Evolutionary conservation across 1,284 basidiomycete species (phyloP).

Genomic region (Papiliotrema flavescens): DNA sequence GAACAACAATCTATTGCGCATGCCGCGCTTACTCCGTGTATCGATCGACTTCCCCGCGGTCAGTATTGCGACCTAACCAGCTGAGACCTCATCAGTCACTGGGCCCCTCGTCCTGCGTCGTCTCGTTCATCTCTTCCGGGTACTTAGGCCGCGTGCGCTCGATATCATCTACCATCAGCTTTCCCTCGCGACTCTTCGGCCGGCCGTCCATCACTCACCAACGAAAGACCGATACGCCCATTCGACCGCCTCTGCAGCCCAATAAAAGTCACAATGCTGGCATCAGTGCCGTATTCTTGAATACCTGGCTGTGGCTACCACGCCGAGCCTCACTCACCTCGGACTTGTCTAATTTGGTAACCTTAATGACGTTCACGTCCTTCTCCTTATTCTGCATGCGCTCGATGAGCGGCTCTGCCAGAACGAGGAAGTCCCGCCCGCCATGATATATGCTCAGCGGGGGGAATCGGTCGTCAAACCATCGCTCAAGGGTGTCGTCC

Average conservation of each 20-base stretch:
- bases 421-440: conserved; percentile 54
- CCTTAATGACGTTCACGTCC: conserved; percentile 55
- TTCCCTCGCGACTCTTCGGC: background rate
- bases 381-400: conserved; percentile 52
- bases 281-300: conserved; percentile 2
- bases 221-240: conserved; percentile 54
- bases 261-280: conserved; percentile 52
- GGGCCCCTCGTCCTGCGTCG: background rate
- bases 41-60: too few species aligned
- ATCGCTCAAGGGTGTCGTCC: conserved; percentile 53
- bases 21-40: too few species aligned
- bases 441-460: conserved; percentile 58
- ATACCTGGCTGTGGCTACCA: background rate
- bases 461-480: conserved; percentile 59
- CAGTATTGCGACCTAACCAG: too few species aligned
- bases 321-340: conserved; percentile 42
- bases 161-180: conserved; percentile 32
- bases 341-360: conserved; percentile 53
- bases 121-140: conserved; percentile 26
- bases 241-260: conserved; percentile 61
- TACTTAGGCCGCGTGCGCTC: conserved; percentile 40
- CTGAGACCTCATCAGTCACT: too few species aligned
- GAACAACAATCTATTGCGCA: too few species aligned
- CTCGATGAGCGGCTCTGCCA: conserved; percentile 54
- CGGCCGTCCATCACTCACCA: conserved; percentile 27